Evolutionary conservation across 352 stramenopile genomes (phyloP).

Genomic region (Globisporangium abappressorium): DNA sequence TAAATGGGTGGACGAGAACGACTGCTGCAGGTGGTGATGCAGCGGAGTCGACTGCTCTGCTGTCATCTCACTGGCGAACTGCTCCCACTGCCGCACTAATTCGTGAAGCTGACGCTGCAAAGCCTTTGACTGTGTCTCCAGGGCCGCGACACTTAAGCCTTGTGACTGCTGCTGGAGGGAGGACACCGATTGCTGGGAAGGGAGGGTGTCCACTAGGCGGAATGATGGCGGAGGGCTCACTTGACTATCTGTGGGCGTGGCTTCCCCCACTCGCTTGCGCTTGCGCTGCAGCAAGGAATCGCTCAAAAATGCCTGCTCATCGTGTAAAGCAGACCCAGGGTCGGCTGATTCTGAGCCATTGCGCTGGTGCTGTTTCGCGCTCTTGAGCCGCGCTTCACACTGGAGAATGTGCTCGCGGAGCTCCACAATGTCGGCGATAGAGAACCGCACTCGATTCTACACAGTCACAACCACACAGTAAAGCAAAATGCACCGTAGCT

Average conservation of each 20-base stretch:
- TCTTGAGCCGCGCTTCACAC: constrained; percentile 2
- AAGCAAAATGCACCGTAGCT: neutral
- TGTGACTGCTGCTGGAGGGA: too few relatives aligned
- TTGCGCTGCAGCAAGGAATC: neutral
- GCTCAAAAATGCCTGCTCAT: neutral
- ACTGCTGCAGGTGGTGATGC: constrained; percentile 11
- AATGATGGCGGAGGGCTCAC: constrained; percentile 4
- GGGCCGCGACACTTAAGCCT: too few relatives aligned
- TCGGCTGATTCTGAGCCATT: neutral
- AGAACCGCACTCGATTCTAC: constrained; percentile 11
- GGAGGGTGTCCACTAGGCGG: neutral
- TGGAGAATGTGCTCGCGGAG: constrained; percentile 8
- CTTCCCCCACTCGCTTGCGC: constrained; percentile 2
- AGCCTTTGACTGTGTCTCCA: neutral
- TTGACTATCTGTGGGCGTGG: neutral
- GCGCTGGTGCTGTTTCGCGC: neutral
- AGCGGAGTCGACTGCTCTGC: neutral
- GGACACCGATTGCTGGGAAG: neutral
- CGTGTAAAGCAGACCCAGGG: neutral
- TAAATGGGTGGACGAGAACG: constrained; percentile 31
- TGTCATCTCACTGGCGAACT: constrained; percentile 12
- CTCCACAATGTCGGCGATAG: constrained; percentile 1
- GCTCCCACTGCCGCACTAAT: constrained; percentile 19
- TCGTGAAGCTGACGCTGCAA: constrained; percentile 7
- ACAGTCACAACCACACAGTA: neutral